phyloP scores from a whole-genome alignment of 805 yeast genomes.

The Starmerella bombi region DNA sequence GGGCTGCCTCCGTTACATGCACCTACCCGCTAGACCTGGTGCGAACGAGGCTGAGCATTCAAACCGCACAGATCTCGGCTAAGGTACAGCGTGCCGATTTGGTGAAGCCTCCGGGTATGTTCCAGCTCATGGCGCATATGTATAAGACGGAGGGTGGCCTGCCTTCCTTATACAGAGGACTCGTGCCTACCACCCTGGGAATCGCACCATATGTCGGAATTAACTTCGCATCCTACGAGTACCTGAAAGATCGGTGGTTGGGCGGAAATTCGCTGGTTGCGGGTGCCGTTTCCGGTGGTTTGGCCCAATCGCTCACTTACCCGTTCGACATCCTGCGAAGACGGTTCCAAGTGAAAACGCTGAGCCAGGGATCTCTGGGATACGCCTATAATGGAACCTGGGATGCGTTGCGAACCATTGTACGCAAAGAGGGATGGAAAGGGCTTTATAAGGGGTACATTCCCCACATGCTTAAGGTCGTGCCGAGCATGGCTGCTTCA shows the following conservation, averaged over 20 bases:
- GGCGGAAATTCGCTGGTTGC: constrained; percentile 43
- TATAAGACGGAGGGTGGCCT: constrained; percentile 73
- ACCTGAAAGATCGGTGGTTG: constrained; percentile 42
- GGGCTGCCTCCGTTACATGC: constrained; percentile 60
- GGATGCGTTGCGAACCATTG: constrained; percentile 61
- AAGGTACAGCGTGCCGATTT: constrained; percentile 15
- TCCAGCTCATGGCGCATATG: constrained; percentile 42
- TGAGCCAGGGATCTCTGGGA: constrained; percentile 54
- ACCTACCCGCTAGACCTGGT: constrained; percentile 90
- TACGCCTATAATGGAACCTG: constrained; percentile 64
- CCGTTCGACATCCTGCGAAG: constrained; percentile 84
- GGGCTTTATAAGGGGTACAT: constrained; percentile 51
- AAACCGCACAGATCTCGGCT: constrained; percentile 52
- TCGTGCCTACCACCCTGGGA: constrained; percentile 81
- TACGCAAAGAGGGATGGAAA: constrained; percentile 62
- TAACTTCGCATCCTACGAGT: constrained; percentile 82
- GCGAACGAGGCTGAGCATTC: constrained; percentile 77
- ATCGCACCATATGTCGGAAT: constrained; percentile 94
- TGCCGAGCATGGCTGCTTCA: constrained; percentile 91
- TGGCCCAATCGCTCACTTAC: constrained; percentile 80
- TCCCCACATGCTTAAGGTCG: constrained; percentile 76
- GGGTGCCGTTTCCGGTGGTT: constrained; percentile 80
- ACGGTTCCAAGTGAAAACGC: constrained; percentile 78
- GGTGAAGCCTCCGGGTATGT: constrained; percentile 57
- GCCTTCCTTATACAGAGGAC: constrained; percentile 64